Percentiles rank a stretch among this genome's conserved stretches.
Evolutionary conservation across 164 flowering plant species (phyloP).

Genomic region (Protea cynaroides): DNA sequence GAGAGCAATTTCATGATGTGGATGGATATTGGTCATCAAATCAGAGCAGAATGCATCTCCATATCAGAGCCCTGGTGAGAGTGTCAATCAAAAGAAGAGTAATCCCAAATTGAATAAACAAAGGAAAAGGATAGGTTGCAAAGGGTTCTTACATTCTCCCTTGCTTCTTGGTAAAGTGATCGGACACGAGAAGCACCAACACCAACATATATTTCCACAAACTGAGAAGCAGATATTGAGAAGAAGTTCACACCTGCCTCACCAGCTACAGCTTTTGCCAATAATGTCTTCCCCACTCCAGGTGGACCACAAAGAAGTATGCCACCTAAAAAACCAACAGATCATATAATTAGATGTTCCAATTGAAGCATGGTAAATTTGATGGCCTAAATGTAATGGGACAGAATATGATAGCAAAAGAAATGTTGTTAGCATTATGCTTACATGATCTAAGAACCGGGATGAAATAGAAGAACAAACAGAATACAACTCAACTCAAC

Average conservation of each 20-base stretch:
- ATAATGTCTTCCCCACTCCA: conserved; percentile 91
- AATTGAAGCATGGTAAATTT: background rate
- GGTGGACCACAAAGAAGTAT: conserved; percentile 98
- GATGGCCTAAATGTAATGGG: background rate
- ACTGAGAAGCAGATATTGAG: conserved; percentile 97
- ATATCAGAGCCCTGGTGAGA: background rate
- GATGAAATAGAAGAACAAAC: background rate
- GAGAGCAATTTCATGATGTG: background rate
- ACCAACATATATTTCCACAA: conserved; percentile 97
- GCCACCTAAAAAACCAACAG: conserved; percentile 56
- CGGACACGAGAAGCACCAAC: conserved; percentile 99
- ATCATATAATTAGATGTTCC: background rate
- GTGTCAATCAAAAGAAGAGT: background rate
- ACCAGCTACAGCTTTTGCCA: conserved; percentile 98
- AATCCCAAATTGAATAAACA: background rate
- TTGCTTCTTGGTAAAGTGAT: conserved; percentile 92
- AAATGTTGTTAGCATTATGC: background rate
- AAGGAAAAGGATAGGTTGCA: background rate
- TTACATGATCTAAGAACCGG: background rate
- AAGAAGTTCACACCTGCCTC: conserved; percentile 99
- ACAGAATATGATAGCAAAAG: background rate
- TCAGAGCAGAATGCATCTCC: background rate
- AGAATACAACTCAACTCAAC: too few species aligned
- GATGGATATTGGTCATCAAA: background rate
- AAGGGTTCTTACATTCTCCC: conserved; percentile 55